Conservation (phyloP, 2,329 filamentous ascomycete genomes). For the Aspergillus sp. region DNA sequence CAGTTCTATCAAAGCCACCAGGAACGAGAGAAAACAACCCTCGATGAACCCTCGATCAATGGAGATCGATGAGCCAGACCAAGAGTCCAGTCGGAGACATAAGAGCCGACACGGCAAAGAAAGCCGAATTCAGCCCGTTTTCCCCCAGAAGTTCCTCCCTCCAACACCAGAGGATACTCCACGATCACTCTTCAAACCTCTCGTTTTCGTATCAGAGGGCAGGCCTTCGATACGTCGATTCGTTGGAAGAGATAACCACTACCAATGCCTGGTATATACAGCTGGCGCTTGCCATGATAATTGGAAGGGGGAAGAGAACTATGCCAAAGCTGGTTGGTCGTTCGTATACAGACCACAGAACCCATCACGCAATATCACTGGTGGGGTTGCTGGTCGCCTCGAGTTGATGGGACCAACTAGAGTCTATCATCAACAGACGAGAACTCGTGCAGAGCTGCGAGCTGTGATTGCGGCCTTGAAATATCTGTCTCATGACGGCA, state of each 20-base stretch:
- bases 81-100: no score
- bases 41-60: no score
- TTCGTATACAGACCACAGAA: background rate
- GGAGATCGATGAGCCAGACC: no score
- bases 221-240: background rate
- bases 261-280: background rate
- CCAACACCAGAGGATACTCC: background rate
- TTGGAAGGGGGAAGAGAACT: background rate
- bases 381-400: background rate
- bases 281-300: background rate
- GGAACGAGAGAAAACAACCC: background rate
- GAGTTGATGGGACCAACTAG: background rate
- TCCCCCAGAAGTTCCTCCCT: background rate
- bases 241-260: background rate
- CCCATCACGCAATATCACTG: background rate
- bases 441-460: background rate
- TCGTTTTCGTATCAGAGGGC: no score
- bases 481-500: background rate
- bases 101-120: no score
- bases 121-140: no score
- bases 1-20: no score
- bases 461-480: background rate
- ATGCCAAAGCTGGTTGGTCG: background rate
- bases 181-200: background rate
- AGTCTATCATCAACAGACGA: background rate